Conservation (phyloP, 2,329 filamentous ascomycete genomes). For the Aspergillus cejpii region DNA sequence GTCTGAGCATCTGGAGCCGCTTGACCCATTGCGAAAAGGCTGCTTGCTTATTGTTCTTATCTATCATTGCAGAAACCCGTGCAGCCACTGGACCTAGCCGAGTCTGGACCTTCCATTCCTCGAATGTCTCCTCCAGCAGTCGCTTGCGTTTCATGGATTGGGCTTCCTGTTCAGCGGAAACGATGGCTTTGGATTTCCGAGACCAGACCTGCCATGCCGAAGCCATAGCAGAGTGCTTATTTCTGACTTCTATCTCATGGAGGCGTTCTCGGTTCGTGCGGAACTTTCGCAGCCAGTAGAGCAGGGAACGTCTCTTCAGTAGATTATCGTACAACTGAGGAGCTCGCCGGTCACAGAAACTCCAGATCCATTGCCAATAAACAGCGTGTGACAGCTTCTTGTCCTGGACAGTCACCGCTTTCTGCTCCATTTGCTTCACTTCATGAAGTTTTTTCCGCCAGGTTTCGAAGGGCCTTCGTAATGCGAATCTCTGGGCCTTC, state of each 20-base stretch:
- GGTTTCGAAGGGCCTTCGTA: slow-evolving; percentile 49
- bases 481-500: slow-evolving; percentile 46
- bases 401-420: slow-evolving; percentile 28
- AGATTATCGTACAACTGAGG: slow-evolving; percentile 40
- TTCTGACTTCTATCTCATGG: slow-evolving; percentile 33
- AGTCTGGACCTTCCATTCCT: slow-evolving; percentile 40
- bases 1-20: slow-evolving; percentile 39
- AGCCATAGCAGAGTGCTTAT: slow-evolving; percentile 24
- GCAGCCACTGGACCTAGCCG: slow-evolving; percentile 39
- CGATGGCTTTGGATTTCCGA: slow-evolving; percentile 26
- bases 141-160: slow-evolving; percentile 28
- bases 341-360: slow-evolving; percentile 39
- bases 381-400: slow-evolving; percentile 26
- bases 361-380: slow-evolving; percentile 43
- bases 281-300: slow-evolving; percentile 38
- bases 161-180: slow-evolving; percentile 27
- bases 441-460: slow-evolving; percentile 45
- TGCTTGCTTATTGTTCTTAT: slow-evolving; percentile 42
- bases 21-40: slow-evolving; percentile 48
- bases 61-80: slow-evolving; percentile 41
- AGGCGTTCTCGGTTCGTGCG: slow-evolving; percentile 37
- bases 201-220: slow-evolving; percentile 32
- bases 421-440: slow-evolving; percentile 31
- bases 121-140: slow-evolving; percentile 33
- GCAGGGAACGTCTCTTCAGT: slow-evolving; percentile 37